phyloP scores from a whole-genome alignment of 139 green algal genomes.

The Eudorina sp. region DNA sequence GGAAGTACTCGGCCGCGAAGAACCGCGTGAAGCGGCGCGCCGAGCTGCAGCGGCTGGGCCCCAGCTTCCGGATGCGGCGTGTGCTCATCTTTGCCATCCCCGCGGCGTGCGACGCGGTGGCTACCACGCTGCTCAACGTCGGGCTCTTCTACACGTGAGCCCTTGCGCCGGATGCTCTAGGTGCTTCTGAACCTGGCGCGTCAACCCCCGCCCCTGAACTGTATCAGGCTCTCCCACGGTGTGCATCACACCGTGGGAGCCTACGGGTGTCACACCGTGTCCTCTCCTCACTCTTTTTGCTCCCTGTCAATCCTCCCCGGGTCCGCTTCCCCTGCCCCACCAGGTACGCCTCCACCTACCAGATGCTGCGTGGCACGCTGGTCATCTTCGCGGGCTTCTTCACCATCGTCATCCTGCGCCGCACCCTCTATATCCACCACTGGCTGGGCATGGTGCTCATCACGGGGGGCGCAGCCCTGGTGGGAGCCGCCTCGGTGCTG shows the following conservation, averaged over 20 bases:
- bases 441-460: constrained; percentile 90
- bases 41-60: constrained; percentile 33
- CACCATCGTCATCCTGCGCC: constrained; percentile 83
- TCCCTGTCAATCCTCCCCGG: background rate
- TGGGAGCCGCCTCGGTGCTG: constrained; percentile 79
- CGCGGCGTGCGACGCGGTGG: constrained; percentile 82
- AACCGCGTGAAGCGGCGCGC: constrained; percentile 22
- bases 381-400: constrained; percentile 89
- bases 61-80: constrained; percentile 40
- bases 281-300: background rate
- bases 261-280: no score
- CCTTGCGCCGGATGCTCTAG: no score
- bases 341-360: constrained; percentile 84
- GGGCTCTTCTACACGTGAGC: constrained; percentile 88
- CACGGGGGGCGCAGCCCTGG: constrained; percentile 78
- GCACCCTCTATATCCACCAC: constrained; percentile 83
- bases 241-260: no score
- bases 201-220: no score
- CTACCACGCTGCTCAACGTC: constrained; percentile 88
- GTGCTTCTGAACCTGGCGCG: no score
- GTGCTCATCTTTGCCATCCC: constrained; percentile 79
- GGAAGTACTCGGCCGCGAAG: background rate
- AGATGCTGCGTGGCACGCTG: constrained; percentile 93
- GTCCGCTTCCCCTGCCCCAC: background rate
- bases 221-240: no score